phyloP scores from a whole-genome alignment of 352 stramenopile species.

The Globisporangium megalacanthum region DNA sequence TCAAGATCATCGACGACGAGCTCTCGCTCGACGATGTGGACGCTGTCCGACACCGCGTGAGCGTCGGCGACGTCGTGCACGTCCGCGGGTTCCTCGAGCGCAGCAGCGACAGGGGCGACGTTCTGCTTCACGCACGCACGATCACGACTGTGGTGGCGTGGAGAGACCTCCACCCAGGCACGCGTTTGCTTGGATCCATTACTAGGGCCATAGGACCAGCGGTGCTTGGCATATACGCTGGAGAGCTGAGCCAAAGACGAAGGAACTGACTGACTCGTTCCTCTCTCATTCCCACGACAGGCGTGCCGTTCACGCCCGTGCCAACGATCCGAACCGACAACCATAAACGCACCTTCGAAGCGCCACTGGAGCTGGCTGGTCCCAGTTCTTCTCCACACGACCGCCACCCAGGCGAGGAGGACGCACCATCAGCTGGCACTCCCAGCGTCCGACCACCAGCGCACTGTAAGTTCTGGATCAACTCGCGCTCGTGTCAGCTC shows the following conservation, averaged over 20 bases:
- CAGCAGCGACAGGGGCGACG: constrained; percentile 7
- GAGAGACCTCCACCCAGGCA: constrained; percentile 46
- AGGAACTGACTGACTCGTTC: neutral
- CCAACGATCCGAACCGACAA: constrained; percentile 30
- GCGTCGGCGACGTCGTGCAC: constrained; percentile 63
- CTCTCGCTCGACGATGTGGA: constrained; percentile 61
- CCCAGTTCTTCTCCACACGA: no score
- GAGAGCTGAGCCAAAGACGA: neutral
- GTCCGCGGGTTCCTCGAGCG: constrained; percentile 56
- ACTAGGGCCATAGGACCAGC: neutral
- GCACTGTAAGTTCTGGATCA: constrained; percentile 85
- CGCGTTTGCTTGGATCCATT: neutral
- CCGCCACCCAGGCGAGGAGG: no score
- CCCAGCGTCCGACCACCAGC: neutral
- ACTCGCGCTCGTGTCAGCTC: constrained; percentile 63
- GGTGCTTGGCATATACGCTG: neutral
- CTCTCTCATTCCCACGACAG: neutral
- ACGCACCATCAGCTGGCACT: neutral
- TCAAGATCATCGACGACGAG: constrained; percentile 70
- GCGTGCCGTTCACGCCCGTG: constrained; percentile 49
- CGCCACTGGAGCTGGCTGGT: neutral
- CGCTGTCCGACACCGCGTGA: constrained; percentile 50
- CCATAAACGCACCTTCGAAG: neutral
- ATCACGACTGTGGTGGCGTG: constrained; percentile 37
- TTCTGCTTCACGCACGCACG: constrained; percentile 43